A percentile compares a stretch with the other conserved stretches of the same genome.
Conservation (phyloP, 2,329 filamentous ascomycete species). For the Albifimbria verrucaria region DNA sequence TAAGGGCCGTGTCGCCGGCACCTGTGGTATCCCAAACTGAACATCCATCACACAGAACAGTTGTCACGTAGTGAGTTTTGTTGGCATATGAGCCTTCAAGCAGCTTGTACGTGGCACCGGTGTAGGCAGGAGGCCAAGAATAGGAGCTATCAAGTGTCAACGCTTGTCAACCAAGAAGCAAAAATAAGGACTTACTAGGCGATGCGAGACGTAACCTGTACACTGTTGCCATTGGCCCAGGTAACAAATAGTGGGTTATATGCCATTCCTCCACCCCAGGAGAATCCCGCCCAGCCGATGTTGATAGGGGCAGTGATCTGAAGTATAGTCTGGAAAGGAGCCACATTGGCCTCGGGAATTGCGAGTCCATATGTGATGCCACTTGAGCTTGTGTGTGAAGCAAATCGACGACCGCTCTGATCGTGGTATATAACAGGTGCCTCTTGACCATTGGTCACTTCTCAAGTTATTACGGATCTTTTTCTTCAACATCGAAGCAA, state of each 20-base stretch:
- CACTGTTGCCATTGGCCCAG: conserved; percentile 37
- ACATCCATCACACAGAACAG: conserved; percentile 35
- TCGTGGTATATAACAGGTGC: too few species aligned
- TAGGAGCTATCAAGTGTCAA: conserved; percentile 25
- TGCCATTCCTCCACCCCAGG: conserved; percentile 43
- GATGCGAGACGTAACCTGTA: conserved; percentile 32
- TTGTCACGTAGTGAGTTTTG: conserved; percentile 31
- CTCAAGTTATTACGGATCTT: too few species aligned
- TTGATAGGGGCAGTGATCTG: conserved; percentile 37
- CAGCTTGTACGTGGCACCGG: conserved; percentile 27
- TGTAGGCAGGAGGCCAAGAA: conserved; percentile 27
- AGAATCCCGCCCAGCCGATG: conserved; percentile 40
- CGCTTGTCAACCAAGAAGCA: not conserved
- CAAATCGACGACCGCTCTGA: conserved; percentile 15
- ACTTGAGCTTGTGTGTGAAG: conserved; percentile 11
- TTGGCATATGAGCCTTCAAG: conserved; percentile 32
- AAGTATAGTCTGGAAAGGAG: conserved; percentile 36
- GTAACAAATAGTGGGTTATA: conserved; percentile 39
- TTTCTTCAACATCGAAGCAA: too few species aligned
- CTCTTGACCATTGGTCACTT: too few species aligned
- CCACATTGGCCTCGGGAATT: conserved; percentile 27
- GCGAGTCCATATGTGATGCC: conserved; percentile 30
- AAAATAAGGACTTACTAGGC: conserved; percentile 34
- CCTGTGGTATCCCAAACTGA: conserved; percentile 40
- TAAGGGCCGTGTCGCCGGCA: conserved; percentile 29